Percentiles rank a stretch among this genome's conserved stretches.
Conservation (phyloP, 2,329 filamentous ascomycete species). For the Colletotrichum sp. region DNA sequence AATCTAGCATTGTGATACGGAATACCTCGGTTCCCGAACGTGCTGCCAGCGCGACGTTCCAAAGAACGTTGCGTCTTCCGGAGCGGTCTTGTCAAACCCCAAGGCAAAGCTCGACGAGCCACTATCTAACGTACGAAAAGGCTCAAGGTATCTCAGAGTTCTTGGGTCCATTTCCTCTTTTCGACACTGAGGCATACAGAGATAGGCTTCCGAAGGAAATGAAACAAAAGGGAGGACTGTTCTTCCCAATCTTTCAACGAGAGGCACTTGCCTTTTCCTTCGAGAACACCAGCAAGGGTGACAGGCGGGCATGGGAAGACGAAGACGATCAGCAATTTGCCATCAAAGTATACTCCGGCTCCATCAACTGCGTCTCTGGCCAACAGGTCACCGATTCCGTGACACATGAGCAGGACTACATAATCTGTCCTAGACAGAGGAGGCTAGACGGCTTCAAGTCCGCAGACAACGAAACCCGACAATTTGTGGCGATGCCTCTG, state of each 20-base stretch:
- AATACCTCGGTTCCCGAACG: neutral
- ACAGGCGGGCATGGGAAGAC: neutral
- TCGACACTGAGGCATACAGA: neutral
- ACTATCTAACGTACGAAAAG: neutral
- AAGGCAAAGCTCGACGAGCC: neutral
- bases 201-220: neutral
- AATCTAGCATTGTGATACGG: neutral
- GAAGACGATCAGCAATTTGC: neutral
- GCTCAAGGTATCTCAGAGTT: neutral
- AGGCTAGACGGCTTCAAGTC: neutral
- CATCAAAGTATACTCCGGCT: neutral
- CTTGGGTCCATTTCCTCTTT: neutral
- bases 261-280: neutral
- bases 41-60: neutral
- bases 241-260: neutral
- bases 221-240: neutral
- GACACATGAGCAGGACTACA: neutral
- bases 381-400: neutral
- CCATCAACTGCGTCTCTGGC: neutral
- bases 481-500: neutral
- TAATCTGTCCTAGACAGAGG: neutral
- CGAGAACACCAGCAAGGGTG: neutral
- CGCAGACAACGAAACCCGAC: neutral
- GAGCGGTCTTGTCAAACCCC: neutral
- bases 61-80: neutral